A percentile compares a stretch with the other conserved stretches of the same genome.
These are phyloP conservation scores for Penicillium simplicissimum DNA, from an alignment of 495 filamentous ascomycete species.

Conservation along the genomic window DNA sequence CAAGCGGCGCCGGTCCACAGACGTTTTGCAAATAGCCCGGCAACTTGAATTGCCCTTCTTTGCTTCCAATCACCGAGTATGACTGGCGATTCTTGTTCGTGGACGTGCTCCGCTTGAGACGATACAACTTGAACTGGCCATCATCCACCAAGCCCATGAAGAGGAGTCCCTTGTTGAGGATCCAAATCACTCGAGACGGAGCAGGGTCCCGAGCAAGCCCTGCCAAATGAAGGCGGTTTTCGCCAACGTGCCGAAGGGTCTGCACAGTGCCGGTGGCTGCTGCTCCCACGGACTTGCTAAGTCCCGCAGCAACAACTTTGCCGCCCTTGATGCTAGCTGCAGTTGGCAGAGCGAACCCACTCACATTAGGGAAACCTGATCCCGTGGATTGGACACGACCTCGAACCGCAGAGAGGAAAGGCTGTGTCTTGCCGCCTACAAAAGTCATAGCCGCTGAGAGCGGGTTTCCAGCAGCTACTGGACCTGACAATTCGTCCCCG, in stretches of 20 bases:
- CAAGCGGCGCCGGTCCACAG: constrained; percentile 41
- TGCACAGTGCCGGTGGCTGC: constrained; percentile 76
- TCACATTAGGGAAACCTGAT: constrained; percentile 45
- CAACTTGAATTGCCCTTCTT: constrained; percentile 65
- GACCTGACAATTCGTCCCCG: constrained; percentile 47
- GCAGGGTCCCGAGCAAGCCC: constrained; percentile 48
- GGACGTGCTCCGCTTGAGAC: constrained; percentile 51
- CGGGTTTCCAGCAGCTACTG: constrained; percentile 56
- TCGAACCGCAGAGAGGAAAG: constrained; percentile 57
- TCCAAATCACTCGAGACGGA: constrained; percentile 44
- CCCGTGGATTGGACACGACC: constrained; percentile 52
- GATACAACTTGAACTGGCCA: constrained; percentile 62
- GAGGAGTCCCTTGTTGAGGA: constrained; percentile 35
- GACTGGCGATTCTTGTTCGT: constrained; percentile 48
- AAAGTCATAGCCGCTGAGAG: constrained; percentile 65
- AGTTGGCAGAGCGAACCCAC: constrained; percentile 57
- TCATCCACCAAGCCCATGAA: constrained; percentile 42
- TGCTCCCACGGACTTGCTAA: constrained; percentile 81
- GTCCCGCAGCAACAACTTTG: constrained; percentile 77
- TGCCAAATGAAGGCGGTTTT: constrained; percentile 78
- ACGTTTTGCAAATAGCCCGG: constrained; percentile 43
- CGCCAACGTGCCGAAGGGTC: constrained; percentile 77
- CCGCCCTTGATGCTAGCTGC: constrained; percentile 70
- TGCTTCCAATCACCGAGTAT: constrained; percentile 54
- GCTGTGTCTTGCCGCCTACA: constrained; percentile 57